phyloP scores from a whole-genome alignment of 768 basidiomycete genomes.

The Pholiota molesta region DNA sequence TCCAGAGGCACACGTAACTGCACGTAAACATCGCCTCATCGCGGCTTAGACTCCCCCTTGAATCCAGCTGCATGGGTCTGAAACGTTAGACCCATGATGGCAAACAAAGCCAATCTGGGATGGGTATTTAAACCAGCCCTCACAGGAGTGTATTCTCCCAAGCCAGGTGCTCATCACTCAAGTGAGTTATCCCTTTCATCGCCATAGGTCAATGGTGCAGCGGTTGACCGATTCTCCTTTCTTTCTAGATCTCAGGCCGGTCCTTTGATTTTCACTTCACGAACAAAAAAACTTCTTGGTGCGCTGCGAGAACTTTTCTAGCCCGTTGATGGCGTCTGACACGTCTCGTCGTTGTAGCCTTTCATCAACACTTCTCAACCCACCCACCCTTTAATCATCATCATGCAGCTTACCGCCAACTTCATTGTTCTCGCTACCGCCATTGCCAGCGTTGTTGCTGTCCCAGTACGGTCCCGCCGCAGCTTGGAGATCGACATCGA shows the following conservation, averaged over 20 bases:
- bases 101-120: not conserved
- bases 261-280: conserved; percentile 8
- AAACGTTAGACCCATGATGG: not conserved
- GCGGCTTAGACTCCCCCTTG: not conserved
- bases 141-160: not conserved
- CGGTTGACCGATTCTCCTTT: not conserved
- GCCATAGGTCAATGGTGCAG: not conserved
- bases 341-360: not conserved
- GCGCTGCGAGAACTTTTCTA: not conserved
- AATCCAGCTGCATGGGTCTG: not conserved
- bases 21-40: conserved; percentile 1
- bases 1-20: not conserved
- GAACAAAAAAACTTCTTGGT: conserved; percentile 1
- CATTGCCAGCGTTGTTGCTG: conserved; percentile 6
- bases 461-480: not conserved
- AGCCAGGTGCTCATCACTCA: conserved; percentile 12
- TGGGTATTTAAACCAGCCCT: not conserved
- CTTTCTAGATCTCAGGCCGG: conserved; percentile 8
- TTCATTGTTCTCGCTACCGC: conserved; percentile 7
- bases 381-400: conserved; percentile 1
- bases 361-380: not conserved
- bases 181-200: not conserved
- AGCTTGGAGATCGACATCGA: not conserved
- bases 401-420: conserved; percentile 10
- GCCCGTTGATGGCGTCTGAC: not conserved